Base-by-base conservation (phyloP, 257 asterid species). In the Przewalskia tangutica region DNA sequence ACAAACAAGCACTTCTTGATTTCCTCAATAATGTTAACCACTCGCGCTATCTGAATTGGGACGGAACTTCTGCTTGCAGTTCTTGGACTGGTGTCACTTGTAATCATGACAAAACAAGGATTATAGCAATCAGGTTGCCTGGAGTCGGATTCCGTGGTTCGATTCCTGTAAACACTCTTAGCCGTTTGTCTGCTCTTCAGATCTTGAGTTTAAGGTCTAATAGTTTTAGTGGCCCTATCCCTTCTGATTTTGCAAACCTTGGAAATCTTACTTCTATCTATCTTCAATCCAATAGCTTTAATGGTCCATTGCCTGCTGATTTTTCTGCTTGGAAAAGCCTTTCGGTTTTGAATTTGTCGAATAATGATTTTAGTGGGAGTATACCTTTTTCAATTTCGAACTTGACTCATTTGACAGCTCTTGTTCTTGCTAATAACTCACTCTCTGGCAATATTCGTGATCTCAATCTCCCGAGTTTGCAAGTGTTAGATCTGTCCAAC, bases 11-110 rank as follows among this genome's bases (percentile, higher is more conserved):
- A 4, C 77, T 95, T 90, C 95, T 95, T 62, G 97, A 94, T 86
- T 95, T 95, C 84, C 82, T 86, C 6, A 32, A 67, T 13, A 87
- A 85, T 59, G 83, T 85, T 17, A 12, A 71, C 77, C 93, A 85
- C 58, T 86, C 95, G 0, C 82, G 89, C 66, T 64, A 80, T 58
- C 83, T 94, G 84, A 94, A 94, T 63, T 95, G 99, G 99, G 89
- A 88, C 62, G 85, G 86, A 44, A 85, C 89, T 80, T 85, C 97
- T 60, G 97, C 83, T 82, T 95, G 99, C 59, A 79, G 14, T 84
- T 70, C 44, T 42, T 95, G 99, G 99, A 84, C 82, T 50, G 99
- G 99, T 8, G 89, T 95, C 54, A 94, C 95, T 4, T 95, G 99
- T 85, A 91, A 89, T 82, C 94, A 89, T 82, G 93, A 91, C 64